Base-by-base conservation (phyloP, 495 filamentous ascomycete species). In the Xylaria cubensis region DNA sequence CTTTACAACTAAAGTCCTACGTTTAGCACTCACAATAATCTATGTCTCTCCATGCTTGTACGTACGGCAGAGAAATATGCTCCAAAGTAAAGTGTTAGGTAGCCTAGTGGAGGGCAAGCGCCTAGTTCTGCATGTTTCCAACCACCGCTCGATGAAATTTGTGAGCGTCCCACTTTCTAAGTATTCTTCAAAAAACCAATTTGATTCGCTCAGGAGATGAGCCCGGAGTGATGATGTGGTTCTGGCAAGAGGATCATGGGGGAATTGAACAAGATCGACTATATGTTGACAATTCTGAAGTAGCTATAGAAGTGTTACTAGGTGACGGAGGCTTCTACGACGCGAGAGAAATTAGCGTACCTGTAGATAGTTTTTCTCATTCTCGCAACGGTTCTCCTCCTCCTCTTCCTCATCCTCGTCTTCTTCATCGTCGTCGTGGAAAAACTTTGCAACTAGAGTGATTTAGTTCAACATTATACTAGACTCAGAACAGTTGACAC, bases 141-240 rank as follows among this genome's bases (percentile, higher is more conserved):
- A 17, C 10, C 29, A 21, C 24, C 9, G 29, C 10, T 56, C 51
- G 12, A 56, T 56, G 21, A 56, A 56, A 29, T 56, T 29, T 21
- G 26, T 5, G 12, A 56, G 12, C n/a, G 51, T 15, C 32, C 51
- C 24, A 17, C 29, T 56, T 32, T 56, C 51, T 17, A 56, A 7
- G 4, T 56, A 56, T 56, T 56, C 51, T 56, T 56, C 24, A 56
- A 32, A 56, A 29, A 56, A 29, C 51, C 51, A 29, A 12, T 56
- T 56, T 4, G 24, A 29, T 13, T 29, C 24, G 51, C 24, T 56
- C 6, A 56, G 24, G 51, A 56, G 51, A 56, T 56, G 51, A 24
- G 51, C 10, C 0, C 5, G 12, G 26, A 17, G 51, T 29, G 24
- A 15, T 29, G 10, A 24, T 4, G 10, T 15, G 51, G 51, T 29